Conservation (phyloP, 495 filamentous ascomycete genomes). For the Penicillium herquei region DNA sequence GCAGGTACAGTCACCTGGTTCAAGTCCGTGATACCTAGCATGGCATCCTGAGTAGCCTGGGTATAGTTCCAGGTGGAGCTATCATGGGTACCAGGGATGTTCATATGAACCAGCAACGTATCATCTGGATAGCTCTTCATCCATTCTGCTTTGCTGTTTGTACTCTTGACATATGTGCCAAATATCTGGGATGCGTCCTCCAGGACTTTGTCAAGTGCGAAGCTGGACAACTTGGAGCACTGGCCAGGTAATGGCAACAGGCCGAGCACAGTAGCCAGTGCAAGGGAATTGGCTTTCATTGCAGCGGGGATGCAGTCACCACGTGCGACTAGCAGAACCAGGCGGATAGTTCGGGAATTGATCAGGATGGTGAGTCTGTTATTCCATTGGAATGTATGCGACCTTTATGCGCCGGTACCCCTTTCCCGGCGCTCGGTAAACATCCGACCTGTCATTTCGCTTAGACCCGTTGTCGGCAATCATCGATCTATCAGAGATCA, state of each 20-base stretch:
- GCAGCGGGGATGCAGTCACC: too few relatives aligned
- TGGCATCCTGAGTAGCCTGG: conserved; percentile 37
- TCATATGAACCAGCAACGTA: conserved; percentile 45
- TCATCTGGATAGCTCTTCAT: conserved; percentile 44
- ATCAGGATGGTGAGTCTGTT: too few relatives aligned
- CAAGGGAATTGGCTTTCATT: not conserved
- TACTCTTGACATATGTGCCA: conserved; percentile 29
- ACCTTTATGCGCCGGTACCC: too few relatives aligned
- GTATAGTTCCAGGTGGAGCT: conserved; percentile 56
- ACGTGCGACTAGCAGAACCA: too few relatives aligned
- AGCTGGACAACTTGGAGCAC: conserved; percentile 23
- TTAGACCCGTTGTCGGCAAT: too few relatives aligned
- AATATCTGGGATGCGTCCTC: conserved; percentile 42
- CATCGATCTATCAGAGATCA: too few relatives aligned
- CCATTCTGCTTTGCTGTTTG: conserved; percentile 37
- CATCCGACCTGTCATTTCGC: too few relatives aligned
- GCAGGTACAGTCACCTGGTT: conserved; percentile 29
- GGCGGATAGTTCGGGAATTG: too few relatives aligned
- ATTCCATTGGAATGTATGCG: too few relatives aligned
- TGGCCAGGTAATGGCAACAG: not conserved
- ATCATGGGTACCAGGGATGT: conserved; percentile 55
- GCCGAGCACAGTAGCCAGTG: conserved; percentile 2
- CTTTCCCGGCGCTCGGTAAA: too few relatives aligned
- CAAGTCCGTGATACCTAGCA: conserved; percentile 36
- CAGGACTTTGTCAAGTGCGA: conserved; percentile 43